Evolutionary conservation across 805 yeast species (phyloP).

Genomic region (Candida quercuum): DNA sequence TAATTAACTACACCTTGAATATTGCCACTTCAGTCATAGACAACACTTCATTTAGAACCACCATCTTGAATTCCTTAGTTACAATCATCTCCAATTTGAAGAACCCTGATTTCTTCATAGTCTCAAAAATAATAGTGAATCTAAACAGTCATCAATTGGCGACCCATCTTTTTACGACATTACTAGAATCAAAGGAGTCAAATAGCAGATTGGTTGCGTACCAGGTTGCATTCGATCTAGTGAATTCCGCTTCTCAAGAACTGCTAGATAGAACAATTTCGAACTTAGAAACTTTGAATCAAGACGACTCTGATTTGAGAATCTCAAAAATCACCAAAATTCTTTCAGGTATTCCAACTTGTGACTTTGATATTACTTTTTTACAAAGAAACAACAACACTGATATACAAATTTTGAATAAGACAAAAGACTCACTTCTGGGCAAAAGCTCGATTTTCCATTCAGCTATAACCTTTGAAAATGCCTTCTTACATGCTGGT

Average conservation of each 20-base stretch:
- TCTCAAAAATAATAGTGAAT: constrained; percentile 84
- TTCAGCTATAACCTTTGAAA: constrained; percentile 90
- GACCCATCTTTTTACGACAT: constrained; percentile 55
- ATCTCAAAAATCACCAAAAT: constrained; percentile 54
- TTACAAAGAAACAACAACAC: constrained; percentile 82
- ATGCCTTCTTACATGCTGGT: constrained; percentile 93
- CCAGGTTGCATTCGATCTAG: constrained; percentile 94
- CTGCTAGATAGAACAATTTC: constrained; percentile 56
- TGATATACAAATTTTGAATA: constrained; percentile 74
- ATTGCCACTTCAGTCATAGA: constrained; percentile 65
- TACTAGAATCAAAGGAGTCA: constrained; percentile 38
- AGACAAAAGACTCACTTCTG: constrained; percentile 75
- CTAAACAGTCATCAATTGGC: constrained; percentile 75
- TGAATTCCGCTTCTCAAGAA: constrained; percentile 87
- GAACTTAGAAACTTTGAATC: constrained; percentile 27
- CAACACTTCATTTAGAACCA: constrained; percentile 60
- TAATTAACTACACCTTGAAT: constrained; percentile 70
- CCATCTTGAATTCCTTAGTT: constrained; percentile 59
- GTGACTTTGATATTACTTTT: constrained; percentile 88
- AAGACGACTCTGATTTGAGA: constrained; percentile 22
- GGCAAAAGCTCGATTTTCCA: constrained; percentile 93
- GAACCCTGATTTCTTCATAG: constrained; percentile 74
- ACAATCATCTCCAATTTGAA: constrained; percentile 49
- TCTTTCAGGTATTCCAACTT: constrained; percentile 87
- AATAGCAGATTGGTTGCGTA: constrained; percentile 58